Percentiles rank a stretch among this genome's conserved stretches.
These are phyloP conservation scores for Schizopora paradoxa DNA, from an alignment of 1,284 basidiomycete species.

Conservation along the genomic window DNA sequence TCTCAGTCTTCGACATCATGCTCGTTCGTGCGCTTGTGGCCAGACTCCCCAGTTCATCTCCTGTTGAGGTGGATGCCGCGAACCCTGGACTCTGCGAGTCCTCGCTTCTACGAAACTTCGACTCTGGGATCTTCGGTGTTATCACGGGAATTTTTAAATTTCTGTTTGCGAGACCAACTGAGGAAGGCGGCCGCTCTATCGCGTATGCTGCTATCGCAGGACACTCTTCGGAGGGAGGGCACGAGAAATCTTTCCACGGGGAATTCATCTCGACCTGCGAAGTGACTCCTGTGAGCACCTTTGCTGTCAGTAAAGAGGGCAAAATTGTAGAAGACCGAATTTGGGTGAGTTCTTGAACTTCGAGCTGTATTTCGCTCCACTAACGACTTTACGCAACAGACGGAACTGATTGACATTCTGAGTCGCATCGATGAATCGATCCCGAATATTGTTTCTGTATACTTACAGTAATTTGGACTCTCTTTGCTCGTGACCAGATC, in stretches of 20 bases:
- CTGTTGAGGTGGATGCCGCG: slow-evolving; percentile 33
- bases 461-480: too few species aligned
- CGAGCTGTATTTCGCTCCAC: too few species aligned
- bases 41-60: slow-evolving; percentile 25
- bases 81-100: slow-evolving; percentile 47
- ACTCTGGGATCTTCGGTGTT: slow-evolving; percentile 3
- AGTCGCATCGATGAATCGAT: too few species aligned
- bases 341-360: too few species aligned
- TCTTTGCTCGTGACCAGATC: too few species aligned
- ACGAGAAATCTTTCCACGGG: slow-evolving; percentile 35
- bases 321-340: slow-evolving; percentile 33
- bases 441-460: too few species aligned
- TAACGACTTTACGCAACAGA: too few species aligned
- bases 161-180: slow-evolving; percentile 28
- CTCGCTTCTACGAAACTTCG: slow-evolving; percentile 29
- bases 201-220: slow-evolving; percentile 37
- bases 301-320: slow-evolving; percentile 38
- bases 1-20: slow-evolving; percentile 38
- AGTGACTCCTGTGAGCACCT: slow-evolving; percentile 40
- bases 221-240: slow-evolving; percentile 11
- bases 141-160: slow-evolving; percentile 22
- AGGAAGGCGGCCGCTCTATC: slow-evolving; percentile 38
- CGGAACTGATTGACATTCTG: too few species aligned
- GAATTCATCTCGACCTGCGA: slow-evolving; percentile 28
- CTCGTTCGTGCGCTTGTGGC: slow-evolving; percentile 37